A percentile compares a stretch with the other conserved stretches of the same genome.
These are phyloP conservation scores for Annulohypoxylon moriforme DNA, from an alignment of 495 filamentous ascomycete species.

Conservation along the genomic window DNA sequence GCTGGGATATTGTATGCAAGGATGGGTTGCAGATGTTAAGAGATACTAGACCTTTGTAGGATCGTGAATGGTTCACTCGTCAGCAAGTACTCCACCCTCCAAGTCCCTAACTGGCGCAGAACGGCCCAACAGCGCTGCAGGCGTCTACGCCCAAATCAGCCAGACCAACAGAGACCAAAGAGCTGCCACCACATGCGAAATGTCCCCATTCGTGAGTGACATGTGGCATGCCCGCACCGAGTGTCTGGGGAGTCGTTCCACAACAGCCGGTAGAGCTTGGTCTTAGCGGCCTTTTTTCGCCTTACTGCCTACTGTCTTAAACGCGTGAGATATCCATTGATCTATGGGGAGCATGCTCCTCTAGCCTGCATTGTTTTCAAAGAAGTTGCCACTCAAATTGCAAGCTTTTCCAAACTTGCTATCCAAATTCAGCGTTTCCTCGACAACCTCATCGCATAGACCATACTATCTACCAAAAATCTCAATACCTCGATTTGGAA, in stretches of 20 bases:
- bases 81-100: constrained; percentile 37
- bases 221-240: constrained; percentile 48
- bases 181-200: constrained; percentile 46
- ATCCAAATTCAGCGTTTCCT: constrained; percentile 3
- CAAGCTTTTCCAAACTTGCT: constrained; percentile 22
- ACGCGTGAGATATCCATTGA: constrained; percentile 43
- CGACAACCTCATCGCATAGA: constrained; percentile 26
- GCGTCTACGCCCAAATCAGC: constrained; percentile 38
- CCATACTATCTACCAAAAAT: background rate
- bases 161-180: constrained; percentile 45
- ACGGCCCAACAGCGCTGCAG: constrained; percentile 44
- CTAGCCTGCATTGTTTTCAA: constrained; percentile 35
- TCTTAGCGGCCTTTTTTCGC: constrained; percentile 44
- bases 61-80: constrained; percentile 40
- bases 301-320: constrained; percentile 42
- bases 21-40: constrained; percentile 45
- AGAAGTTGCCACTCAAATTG: constrained; percentile 26
- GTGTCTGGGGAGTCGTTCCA: constrained; percentile 47
- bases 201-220: constrained; percentile 46
- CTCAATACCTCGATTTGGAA: constrained; percentile 17
- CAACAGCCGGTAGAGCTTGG: constrained; percentile 44
- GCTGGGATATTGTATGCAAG: constrained; percentile 36
- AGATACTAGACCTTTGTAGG: constrained; percentile 27
- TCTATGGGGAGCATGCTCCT: constrained; percentile 33
- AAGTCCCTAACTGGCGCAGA: constrained; percentile 36